Base-by-base conservation (phyloP, 306 rosid species). In the Nissolia schottii region DNA sequence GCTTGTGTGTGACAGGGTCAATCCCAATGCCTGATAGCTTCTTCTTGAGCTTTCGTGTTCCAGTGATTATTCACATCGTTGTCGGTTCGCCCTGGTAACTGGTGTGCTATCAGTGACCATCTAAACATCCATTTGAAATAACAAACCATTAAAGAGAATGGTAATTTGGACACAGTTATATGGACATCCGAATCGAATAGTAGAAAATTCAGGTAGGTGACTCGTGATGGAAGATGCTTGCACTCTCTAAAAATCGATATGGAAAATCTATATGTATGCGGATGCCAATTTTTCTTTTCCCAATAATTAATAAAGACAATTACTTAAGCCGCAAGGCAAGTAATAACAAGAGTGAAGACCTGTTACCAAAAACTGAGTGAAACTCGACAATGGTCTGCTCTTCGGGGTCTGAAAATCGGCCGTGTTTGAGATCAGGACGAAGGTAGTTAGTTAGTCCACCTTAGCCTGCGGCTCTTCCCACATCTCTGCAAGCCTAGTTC, bases 361-460 rank as follows among this genome's bases (percentile, higher is more conserved):
- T 67, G 89, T 93, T 88, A 53, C 97, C 98, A 27, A 93, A 90
- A 40, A 93, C 92, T 1, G 96, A 88, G 74, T 93, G 96, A 63
- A 88, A 84, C 82, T 90, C 88, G 31, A 93, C 96, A 16, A 93
- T 93, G 64, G 96, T 84, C 62, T 90, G 98, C 82, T 89, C 96
- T 77, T 93, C 97, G 0, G 82, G 72, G 12, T 87, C 97, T 0
- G 96, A 80, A 78, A 93, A 91, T 27, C 91, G 92, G 41, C 97
- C 97, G 16, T 93, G 98, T 76, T 93, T 93, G 18, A 93, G 90
- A 73, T 90, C 98, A 43, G 98, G 96, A 4, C 93, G 89, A 32
- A 89, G 97, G 78, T 92, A 89, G 67, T 92, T 97, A 38, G 98
- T n/a, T 92, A 22, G 97, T 89, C 96, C 97, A 92, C 18, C 97